Base-by-base conservation (phyloP, 75 land plant species). In the Ceratopteris richardii region DNA sequence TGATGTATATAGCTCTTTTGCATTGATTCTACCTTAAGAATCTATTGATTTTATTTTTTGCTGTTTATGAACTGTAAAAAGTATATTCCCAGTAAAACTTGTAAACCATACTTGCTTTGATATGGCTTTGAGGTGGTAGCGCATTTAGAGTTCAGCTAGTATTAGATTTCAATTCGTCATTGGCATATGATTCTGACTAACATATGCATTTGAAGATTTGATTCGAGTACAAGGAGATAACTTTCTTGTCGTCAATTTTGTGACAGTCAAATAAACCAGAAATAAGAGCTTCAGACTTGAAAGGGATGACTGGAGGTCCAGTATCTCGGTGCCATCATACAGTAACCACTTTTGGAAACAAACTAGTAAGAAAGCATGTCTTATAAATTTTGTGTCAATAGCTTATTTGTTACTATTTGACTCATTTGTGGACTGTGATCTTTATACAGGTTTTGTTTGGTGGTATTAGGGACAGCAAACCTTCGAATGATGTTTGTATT, bases 371-470 rank as follows among this genome's bases (percentile, higher is more conserved):
- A 4, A 33, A 4, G 3, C 9, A 57, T 54, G 83, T 51, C 19
- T 29, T 1, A 16, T 27, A 12, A 27, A 13, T 40, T 63, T 2
- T 25, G 28, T 1, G n/a, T 1, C 20, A 10, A 54, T 51, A 10
- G n/a, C 37, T 43, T 12, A 12, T 29, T 22, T 29, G 13, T 58
- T 29, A 12, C 36, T 63, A 27, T 41, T 41, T 44, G 28, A 9
- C 24, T 27, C 1, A 16, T 28, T 50, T 9, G 24, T 24, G 46
- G 37, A 17, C 18, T 20, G 28, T 25, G 27, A 41, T 19, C 33
- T 39, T 36, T 13, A 51, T 41, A 29, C 80, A 90, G 96, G 77
- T 66, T 71, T 39, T 76, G 14, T 61, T 90, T 67, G 84, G 76
- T 55, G 84, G 78, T 11, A 53, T 52, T 41, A 56, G 69, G 46